Conservation (phyloP, 306 rosid species). For the Malus sieversii region DNA sequence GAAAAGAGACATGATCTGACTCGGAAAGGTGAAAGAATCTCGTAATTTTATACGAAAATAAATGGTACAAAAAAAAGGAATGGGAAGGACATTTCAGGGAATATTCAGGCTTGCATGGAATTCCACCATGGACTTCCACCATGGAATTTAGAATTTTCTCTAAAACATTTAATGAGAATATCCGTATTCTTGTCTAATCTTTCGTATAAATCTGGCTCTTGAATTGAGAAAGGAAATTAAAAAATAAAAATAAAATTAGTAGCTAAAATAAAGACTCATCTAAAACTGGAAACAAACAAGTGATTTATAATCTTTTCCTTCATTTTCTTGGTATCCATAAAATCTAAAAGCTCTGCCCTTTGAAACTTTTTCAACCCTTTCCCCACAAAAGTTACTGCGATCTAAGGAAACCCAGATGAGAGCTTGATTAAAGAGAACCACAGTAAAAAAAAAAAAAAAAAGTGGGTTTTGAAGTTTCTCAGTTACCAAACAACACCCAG, state of each 20-base stretch:
- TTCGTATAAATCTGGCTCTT: too few species aligned
- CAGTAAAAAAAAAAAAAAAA: not conserved
- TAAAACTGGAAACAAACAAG: not conserved
- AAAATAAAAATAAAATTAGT: too few species aligned
- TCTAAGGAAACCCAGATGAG: slow-evolving; percentile 3
- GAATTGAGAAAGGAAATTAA: too few species aligned
- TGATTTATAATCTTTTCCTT: not conserved
- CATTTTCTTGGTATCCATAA: not conserved
- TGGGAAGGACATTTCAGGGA: slow-evolving; percentile 20
- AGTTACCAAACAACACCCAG: slow-evolving; percentile 18
- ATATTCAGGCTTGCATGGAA: slow-evolving; percentile 32
- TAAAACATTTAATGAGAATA: not conserved
- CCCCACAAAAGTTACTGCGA: not conserved
- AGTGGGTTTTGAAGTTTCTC: slow-evolving; percentile 5
- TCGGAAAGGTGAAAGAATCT: slow-evolving; percentile 58
- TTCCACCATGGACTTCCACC: slow-evolving; percentile 30
- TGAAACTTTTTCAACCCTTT: not conserved
- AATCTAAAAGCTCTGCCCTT: not conserved
- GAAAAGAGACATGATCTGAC: slow-evolving; percentile 56
- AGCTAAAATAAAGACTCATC: too few species aligned
- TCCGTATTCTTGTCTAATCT: too few species aligned
- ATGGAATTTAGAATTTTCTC: slow-evolving; percentile 13
- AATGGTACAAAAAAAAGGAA: not conserved
- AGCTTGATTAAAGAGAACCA: not conserved
- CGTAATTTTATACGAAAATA: slow-evolving; percentile 7